phyloP scores from a whole-genome alignment of 2,329 filamentous ascomycete genomes.

The Alternaria infectoria region DNA sequence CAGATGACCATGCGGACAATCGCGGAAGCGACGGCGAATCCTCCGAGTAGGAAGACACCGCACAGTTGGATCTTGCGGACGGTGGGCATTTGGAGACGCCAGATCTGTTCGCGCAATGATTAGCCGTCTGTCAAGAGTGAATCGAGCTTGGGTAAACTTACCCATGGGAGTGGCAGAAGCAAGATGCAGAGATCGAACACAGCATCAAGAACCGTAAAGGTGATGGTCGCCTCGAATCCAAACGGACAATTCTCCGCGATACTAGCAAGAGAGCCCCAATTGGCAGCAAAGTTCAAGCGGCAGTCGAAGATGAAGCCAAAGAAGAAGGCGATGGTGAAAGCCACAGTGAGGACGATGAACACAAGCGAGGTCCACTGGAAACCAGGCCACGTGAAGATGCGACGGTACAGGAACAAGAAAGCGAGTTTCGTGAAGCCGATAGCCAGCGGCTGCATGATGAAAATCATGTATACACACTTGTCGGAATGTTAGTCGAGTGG shows the following conservation, averaged over 20 bases:
- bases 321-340: conserved; percentile 9
- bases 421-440: conserved; percentile 9
- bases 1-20: conserved; percentile 12
- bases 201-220: conserved; percentile 4
- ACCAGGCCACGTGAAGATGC: conserved; percentile 5
- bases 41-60: conserved; percentile 9
- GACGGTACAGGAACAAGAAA: conserved; percentile 12
- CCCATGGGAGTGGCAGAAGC: conserved; percentile 9
- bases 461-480: conserved; percentile 11
- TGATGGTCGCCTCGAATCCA: conserved; percentile 7
- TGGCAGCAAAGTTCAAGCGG: conserved; percentile 7
- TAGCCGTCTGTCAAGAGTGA: not conserved
- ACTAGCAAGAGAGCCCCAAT: conserved; percentile 10
- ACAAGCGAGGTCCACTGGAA: conserved; percentile 2
- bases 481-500: not conserved
- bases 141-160: not conserved
- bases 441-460: conserved; percentile 12
- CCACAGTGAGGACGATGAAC: conserved; percentile 1
- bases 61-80: conserved; percentile 8
- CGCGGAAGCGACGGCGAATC: conserved; percentile 7
- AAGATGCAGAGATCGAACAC: conserved; percentile 10
- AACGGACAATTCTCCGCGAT: conserved; percentile 8
- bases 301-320: conserved; percentile 12
- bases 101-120: conserved; percentile 2
- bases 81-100: conserved; percentile 7